These are phyloP conservation scores for Rhizopogon sp. DNA, from an alignment of 768 basidiomycete species.

Conservation along the genomic window DNA sequence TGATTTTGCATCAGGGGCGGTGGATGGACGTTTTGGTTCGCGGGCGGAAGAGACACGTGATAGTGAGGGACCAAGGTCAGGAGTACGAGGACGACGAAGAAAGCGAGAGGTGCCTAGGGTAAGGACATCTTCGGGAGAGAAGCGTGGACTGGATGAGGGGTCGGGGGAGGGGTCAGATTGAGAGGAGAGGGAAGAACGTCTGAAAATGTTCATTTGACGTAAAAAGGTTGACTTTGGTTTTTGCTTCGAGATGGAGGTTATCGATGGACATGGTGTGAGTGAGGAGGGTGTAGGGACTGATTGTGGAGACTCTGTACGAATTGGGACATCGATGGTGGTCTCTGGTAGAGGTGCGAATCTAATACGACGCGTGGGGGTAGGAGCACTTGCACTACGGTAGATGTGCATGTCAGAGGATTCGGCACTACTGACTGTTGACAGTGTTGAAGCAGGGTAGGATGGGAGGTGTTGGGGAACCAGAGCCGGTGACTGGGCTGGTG, in stretches of 20 bases:
- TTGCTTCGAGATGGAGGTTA: background rate
- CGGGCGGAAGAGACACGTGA: background rate
- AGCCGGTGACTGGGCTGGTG: background rate
- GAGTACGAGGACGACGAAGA: conserved; percentile 10
- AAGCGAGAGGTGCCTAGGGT: conserved; percentile 24
- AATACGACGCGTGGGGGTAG: conserved; percentile 34
- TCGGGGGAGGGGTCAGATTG: background rate
- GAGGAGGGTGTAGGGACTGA: background rate
- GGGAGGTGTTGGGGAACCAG: background rate
- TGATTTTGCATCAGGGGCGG: conserved; percentile 6
- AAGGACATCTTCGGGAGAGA: conserved; percentile 23
- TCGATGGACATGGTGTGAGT: background rate
- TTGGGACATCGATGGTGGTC: conserved; percentile 33
- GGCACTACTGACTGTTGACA: background rate
- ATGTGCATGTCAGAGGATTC: background rate
- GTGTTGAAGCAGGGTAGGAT: conserved; percentile 3
- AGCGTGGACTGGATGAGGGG: background rate
- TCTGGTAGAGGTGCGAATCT: conserved; percentile 86
- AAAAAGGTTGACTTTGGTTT: background rate
- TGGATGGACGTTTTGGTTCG: background rate
- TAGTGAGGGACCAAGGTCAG: background rate
- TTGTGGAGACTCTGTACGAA: conserved; percentile 14
- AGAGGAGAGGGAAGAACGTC: background rate
- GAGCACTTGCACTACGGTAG: background rate
- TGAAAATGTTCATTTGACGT: background rate